phyloP scores from a whole-genome alignment of 768 basidiomycete genomes.

The Mycena rosella region DNA sequence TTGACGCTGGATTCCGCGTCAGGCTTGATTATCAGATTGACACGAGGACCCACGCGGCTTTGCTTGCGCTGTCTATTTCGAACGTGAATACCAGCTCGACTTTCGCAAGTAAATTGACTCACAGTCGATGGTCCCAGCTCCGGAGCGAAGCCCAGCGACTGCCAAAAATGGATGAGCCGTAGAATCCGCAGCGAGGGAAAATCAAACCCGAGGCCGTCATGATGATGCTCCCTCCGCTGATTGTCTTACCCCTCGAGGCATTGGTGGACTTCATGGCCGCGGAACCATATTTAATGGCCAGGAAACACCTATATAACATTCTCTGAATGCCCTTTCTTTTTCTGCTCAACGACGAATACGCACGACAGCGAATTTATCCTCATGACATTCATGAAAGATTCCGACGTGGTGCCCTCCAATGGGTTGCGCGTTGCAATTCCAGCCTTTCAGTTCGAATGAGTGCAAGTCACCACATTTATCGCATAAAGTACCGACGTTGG shows the following conservation, averaged over 20 bases:
- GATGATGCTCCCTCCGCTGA: slow-evolving; percentile 85
- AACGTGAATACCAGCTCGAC: neutral
- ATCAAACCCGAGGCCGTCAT: slow-evolving; percentile 84
- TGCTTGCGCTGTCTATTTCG: slow-evolving; percentile 85
- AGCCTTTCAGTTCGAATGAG: slow-evolving; percentile 61
- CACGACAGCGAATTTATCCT: slow-evolving; percentile 78
- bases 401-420: slow-evolving; percentile 68
- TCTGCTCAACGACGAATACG: slow-evolving; percentile 31
- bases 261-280: slow-evolving; percentile 82
- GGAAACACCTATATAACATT: slow-evolving; percentile 83
- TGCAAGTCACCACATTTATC: neutral
- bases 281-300: slow-evolving; percentile 90
- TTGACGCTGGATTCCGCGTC: slow-evolving; percentile 72
- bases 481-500: slow-evolving; percentile 71
- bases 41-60: slow-evolving; percentile 79
- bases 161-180: slow-evolving; percentile 14
- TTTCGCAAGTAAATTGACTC: slow-evolving; percentile 45
- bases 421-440: slow-evolving; percentile 64
- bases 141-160: slow-evolving; percentile 89
- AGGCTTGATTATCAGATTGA: neutral
- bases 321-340: slow-evolving; percentile 5
- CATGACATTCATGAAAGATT: slow-evolving; percentile 82
- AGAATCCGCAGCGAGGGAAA: neutral
- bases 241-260: slow-evolving; percentile 74
- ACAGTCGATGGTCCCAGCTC: slow-evolving; percentile 88